Conservation (phyloP, 2,329 filamentous ascomycete genomes). For the Penicillium palitans region DNA sequence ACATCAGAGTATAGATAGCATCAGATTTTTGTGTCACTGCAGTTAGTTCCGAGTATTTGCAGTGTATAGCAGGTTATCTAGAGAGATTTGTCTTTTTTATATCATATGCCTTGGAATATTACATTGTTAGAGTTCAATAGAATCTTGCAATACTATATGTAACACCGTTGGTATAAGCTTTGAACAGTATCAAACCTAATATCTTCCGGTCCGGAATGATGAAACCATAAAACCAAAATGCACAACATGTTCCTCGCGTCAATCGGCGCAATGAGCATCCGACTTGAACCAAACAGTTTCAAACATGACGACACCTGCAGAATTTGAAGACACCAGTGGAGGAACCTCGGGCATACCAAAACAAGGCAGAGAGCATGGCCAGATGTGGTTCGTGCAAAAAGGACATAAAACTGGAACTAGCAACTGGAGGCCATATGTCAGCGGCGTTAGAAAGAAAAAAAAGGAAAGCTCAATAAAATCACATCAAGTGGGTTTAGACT, state of each 20-base stretch:
- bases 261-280: not conserved
- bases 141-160: not conserved
- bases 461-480: not conserved
- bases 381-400: not conserved
- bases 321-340: not conserved
- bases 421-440: not conserved
- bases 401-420: not conserved
- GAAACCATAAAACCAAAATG: not conserved
- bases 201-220: not conserved
- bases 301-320: not conserved
- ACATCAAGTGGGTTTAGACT: not conserved
- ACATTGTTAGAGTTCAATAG: not conserved
- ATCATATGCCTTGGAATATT: not conserved
- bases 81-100: not conserved
- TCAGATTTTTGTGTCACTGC: too few relatives aligned
- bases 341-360: not conserved
- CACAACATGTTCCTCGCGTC: not conserved
- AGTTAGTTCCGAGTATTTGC: not conserved
- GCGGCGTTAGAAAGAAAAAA: not conserved
- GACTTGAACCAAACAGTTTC: not conserved
- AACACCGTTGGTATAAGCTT: not conserved
- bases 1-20: too few relatives aligned
- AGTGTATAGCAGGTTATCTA: not conserved
- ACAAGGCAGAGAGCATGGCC: slow-evolving; percentile 3
- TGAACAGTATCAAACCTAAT: not conserved